Base-by-base conservation (phyloP, 495 filamentous ascomycete species). In the Annulohypoxylon bovei region DNA sequence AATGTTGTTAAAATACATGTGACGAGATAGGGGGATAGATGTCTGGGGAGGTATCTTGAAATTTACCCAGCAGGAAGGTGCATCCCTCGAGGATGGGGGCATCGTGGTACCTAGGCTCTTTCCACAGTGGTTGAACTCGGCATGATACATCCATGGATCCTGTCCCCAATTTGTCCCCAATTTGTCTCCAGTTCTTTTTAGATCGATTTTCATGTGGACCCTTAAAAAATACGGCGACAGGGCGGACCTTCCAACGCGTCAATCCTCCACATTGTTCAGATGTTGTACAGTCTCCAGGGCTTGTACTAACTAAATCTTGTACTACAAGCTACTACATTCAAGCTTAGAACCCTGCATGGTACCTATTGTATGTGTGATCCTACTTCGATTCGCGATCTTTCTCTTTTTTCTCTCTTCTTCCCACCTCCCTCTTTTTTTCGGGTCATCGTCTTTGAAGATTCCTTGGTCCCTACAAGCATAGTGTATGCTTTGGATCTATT, bases 121-220 rank as follows among this genome's bases (percentile, higher is more conserved):
- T 53, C 49, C 49, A 18, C 18, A 33, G 16, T 28, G 23, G 23
- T 49, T 9, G 9, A 49, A 28, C 50, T 20, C 27, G 50, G 32
- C 33, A 56, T 56, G 33, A 37, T 37, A 23, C 46, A 50, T 37
- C 14, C 46, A 50, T 27, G 46, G 46, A 28, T 56, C 18, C 53
- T 39, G 20, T 39, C 25, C 52, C 46, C 58, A 33, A 44, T 53
- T n/a, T 39, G 20, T 39, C 25, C 52, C 46, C 58, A 33, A 52
- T 57, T 42, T 27, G 18, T 39, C 25, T 42, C 46, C 58, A 33
- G 40, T 57, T 58, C 44, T 32, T 69, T 47, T 70, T 66, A 66
- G 68, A 71, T 71, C 68, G 68, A 71, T 71, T 66, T 52, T 37
- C 49, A 46, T 66, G 68, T 71, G 68, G 68, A 71, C 11, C 68